Conservation (phyloP, 2,329 filamentous ascomycete species). For the Botrytis squamosa region DNA sequence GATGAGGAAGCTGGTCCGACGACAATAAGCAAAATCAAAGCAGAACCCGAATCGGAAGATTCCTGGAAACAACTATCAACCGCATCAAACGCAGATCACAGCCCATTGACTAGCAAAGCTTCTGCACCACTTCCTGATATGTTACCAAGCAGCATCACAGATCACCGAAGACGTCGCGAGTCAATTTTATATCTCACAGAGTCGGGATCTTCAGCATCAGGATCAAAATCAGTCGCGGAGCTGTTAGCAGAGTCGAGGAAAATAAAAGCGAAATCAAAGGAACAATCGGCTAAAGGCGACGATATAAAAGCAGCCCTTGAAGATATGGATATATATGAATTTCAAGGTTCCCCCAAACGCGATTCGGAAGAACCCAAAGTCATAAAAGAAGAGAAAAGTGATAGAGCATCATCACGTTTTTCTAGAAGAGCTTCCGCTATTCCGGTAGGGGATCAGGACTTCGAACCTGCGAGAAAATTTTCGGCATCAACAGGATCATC, state of each 20-base stretch:
- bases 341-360: conserved; percentile 31
- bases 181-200: conserved; percentile 36
- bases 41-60: conserved; percentile 36
- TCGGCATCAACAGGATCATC: conserved; percentile 28
- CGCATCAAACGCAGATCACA: conserved; percentile 35
- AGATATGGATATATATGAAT: conserved; percentile 37
- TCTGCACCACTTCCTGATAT: conserved; percentile 24
- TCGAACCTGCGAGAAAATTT: conserved; percentile 33
- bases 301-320: conserved; percentile 28
- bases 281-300: conserved; percentile 27
- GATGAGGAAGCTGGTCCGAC: conserved; percentile 29
- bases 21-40: conserved; percentile 31
- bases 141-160: conserved; percentile 35
- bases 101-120: conserved; percentile 36
- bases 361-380: conserved; percentile 15
- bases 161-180: conserved; percentile 38
- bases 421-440: conserved; percentile 32
- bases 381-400: conserved; percentile 22
- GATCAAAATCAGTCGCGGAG: conserved; percentile 35
- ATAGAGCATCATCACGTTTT: conserved; percentile 27
- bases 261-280: conserved; percentile 33
- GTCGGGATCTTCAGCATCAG: conserved; percentile 25
- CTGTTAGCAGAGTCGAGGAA: conserved; percentile 36
- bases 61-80: conserved; percentile 35
- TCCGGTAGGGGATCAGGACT: conserved; percentile 27